These are phyloP conservation scores for Cardamine chenopodiifolia DNA, from an alignment of 345 rosid species.

Conservation along the genomic window DNA sequence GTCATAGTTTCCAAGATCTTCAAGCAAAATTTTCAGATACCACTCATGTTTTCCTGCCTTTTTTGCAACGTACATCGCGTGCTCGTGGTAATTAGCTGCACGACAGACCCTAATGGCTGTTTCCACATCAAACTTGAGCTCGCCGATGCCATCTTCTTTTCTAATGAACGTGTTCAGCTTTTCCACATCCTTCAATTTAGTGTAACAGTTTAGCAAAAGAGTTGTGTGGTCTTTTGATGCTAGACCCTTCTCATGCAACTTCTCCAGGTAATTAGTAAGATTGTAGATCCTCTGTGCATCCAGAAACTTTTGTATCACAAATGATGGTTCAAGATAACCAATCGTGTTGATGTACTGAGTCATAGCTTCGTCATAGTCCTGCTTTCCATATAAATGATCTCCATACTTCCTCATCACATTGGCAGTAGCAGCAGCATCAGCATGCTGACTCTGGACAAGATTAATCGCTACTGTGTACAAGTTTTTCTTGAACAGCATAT, in stretches of 20 bases:
- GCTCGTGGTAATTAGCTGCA: conserved; percentile 97
- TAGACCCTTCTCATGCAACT: conserved; percentile 93
- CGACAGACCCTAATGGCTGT: conserved; percentile 99
- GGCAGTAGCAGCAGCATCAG: conserved; percentile 98
- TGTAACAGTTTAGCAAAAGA: conserved; percentile 91
- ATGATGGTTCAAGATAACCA: conserved; percentile 98
- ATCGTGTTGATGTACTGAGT: conserved; percentile 88
- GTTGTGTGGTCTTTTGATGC: conserved; percentile 99
- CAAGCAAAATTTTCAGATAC: conserved; percentile 91
- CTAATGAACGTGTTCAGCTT: conserved; percentile 89
- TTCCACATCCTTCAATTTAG: conserved; percentile 93
- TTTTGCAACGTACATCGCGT: conserved; percentile 98
- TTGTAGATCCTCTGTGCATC: conserved; percentile 99
- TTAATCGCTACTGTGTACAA: conserved; percentile 90
- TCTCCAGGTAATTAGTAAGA: conserved; percentile 94
- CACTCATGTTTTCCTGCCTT: conserved; percentile 97
- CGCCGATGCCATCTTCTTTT: conserved; percentile 88
- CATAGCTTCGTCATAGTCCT: conserved; percentile 97
- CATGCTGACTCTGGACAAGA: conserved; percentile 98
- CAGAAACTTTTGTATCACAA: conserved; percentile 95
- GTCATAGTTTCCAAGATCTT: conserved; percentile 90
- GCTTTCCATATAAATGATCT: conserved; percentile 91
- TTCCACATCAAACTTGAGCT: conserved; percentile 94
- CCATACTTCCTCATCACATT: conserved; percentile 97
- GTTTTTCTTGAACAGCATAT: conserved; percentile 98